Evolutionary conservation across 2,329 filamentous ascomycete species (phyloP), one percentile per base, ranked within the genome.

Genomic region (Fusarium praegraminearum): DNA sequence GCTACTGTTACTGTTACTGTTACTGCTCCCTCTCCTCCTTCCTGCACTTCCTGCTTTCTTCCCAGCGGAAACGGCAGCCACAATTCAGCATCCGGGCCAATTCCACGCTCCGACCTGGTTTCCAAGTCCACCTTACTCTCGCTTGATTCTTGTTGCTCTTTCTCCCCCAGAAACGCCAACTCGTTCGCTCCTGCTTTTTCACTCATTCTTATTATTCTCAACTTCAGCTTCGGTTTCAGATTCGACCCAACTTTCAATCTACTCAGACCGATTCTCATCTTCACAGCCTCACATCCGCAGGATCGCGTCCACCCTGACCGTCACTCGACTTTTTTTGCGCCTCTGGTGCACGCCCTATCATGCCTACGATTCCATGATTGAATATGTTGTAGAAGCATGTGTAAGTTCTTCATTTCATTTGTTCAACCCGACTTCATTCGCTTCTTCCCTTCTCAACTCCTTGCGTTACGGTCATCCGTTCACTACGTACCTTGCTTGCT

Each of bases 331-430:
- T 32, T 62, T 62, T 66, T 74, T 73, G 76, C 73, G 70, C 74
- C 67, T 70, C 71, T 65, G 74, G 73, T 75, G 73, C 69, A 71
- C 72, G 74, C 60, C 71, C 74, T 79, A 79, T 72, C 73, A 79
- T 80, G 75, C 75, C 70, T 63, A 69, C 71, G 64, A 67, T 70
- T 70, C 73, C 67, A 73, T 78, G 75, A 73, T 74, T 76, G 73
- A 79, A 77, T 75, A 80, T 81, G 80, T 80, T 69, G 74, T 78
- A 78, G 74, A 77, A 81, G 77, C 78, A 82, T 82, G 80, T 82
- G 80, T 82, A 80, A 77, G 80, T 80, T 46, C 46, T 55, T 41
- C 58, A 36, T 47, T 63, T 18, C 40, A n/a, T 30, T 46, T 43
- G 16, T 33, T 32, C 36, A 30, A 30, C 22, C 33, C 24, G 24